Base-by-base conservation (phyloP, 768 basidiomycete species). In the Leccinum fibrillosum region DNA sequence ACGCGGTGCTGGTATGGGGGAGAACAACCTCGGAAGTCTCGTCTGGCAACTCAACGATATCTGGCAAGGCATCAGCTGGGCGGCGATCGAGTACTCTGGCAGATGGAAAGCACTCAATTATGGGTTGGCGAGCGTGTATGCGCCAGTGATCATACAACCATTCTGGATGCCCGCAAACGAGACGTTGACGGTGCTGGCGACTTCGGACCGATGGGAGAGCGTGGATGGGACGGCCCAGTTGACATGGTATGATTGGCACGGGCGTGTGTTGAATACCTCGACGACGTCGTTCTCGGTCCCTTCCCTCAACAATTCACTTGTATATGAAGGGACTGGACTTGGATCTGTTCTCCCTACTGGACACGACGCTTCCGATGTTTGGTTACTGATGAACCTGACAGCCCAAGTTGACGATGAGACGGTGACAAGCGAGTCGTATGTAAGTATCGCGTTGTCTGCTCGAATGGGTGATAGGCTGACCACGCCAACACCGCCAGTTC, bases 31-130 rank as follows among this genome's bases (percentile, higher is more conserved):
- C 30, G 84, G 83, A 9, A 81, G 80, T 12, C 69, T 84, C 28
- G 80, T 85, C 7, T 84, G 82, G 82, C 82, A 84, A 65, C 74
- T 83, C 54, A 83, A 84, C 62, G 82, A 84, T 65, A 82, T 84
- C 55, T 84, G 82, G 83, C 82, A 84, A 60, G 83, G 78, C 34
- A 76, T 78, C 49, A 81, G 78, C 64, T 84, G 82, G 82, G 76
- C 81, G 2, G 73, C 75, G 52, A 76, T 83, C 63, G 83, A 84
- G 63, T 81, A 82, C 62, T 82, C 80, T 5, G 82, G 84, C 8
- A 69, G 84, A 21, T 84, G 83, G 84, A 84, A 85, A 68, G 82
- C 81, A 2, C 70, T 83, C 55, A 77, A 85, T 57, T 83, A 84
- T 61, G 81, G 76, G 21, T 65, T 81, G 59, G 69, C 79, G 13